Percentiles rank a stretch among this genome's conserved stretches.
Conservation (phyloP, 805 yeast species). For the Saccharomycopsis sp. region DNA sequence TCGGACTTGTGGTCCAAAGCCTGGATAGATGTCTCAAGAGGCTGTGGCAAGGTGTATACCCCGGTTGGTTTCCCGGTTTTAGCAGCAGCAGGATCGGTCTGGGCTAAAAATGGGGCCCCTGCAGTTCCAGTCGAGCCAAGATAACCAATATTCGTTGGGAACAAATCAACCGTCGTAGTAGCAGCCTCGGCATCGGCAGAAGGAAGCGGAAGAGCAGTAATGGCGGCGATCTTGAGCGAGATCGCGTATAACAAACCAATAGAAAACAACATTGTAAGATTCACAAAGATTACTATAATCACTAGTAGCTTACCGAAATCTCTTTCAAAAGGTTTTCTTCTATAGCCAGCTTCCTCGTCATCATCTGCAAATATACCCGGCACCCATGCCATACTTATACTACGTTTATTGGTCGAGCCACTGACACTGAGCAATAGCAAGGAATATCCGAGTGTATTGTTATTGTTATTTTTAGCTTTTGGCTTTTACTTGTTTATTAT, state of each 20-base stretch:
- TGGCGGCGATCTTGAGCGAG: not conserved
- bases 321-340: not conserved
- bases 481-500: not conserved
- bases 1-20: constrained; percentile 18
- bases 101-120: constrained; percentile 17
- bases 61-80: constrained; percentile 19
- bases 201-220: constrained; percentile 1
- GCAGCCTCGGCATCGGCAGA: not conserved
- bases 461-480: not conserved
- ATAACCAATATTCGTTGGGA: constrained; percentile 18
- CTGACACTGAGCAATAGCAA: not conserved
- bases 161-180: not conserved
- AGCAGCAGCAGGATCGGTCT: constrained; percentile 17
- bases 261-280: not conserved
- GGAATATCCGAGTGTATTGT: not conserved
- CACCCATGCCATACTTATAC: not conserved
- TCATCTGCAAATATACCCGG: not conserved
- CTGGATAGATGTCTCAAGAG: constrained; percentile 21
- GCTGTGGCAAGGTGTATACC: constrained; percentile 20
- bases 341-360: not conserved
- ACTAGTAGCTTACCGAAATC: not conserved
- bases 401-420: not conserved
- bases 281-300: not conserved
- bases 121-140: constrained; percentile 19
- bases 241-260: not conserved